Base-by-base conservation (phyloP, 805 yeast species). In the Ogataea methylovora region DNA sequence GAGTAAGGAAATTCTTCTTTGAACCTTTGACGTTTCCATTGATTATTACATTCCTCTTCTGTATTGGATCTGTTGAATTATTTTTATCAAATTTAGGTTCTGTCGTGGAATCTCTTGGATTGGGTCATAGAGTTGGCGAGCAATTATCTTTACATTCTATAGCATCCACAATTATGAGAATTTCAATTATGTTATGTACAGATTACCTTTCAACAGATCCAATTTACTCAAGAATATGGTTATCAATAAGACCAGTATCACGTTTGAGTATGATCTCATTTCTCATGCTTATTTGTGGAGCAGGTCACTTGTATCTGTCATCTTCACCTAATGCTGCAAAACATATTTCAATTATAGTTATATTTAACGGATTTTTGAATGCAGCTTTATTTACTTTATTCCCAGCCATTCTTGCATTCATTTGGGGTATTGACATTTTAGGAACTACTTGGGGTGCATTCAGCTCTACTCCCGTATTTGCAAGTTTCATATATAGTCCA, bases 361-460 rank as follows among this genome's bases (percentile, higher is more conserved):
- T 46, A 5, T 24, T 41, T 15, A 58, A 58, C 32, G 54, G 62
- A 4, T 35, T 49, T 24, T 33, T 58, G 22, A 56, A 90, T 50
- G 96, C 97, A 22, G 84, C 88, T 0, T 52, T 84, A 4, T 90
- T 85, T 61, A 87, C 97, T 0, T 59, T 85, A 5, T 84, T 77
- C 46, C 97, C 98, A 3, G 82, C 95, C 0, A 67, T 87, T 11
- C 75, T 87, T 12, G 80, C 94, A 2, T 66, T 79, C 4, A 74
- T 84, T 3, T 92, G 95, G 87, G 97, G 97, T 0, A 70, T 83
- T 16, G 87, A 83, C 28, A 71, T 84, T 23, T 76, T 90, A 57
- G 97, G 97, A 0, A 83, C 95, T 2, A 83, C 90, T 2, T 90
- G 95, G 85, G 97, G 97, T 3, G 64, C 82, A 18, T 84, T 86